Evolutionary conservation across 2,329 filamentous ascomycete genomes (phyloP).

Genomic region (Epichloe glyceriae): DNA sequence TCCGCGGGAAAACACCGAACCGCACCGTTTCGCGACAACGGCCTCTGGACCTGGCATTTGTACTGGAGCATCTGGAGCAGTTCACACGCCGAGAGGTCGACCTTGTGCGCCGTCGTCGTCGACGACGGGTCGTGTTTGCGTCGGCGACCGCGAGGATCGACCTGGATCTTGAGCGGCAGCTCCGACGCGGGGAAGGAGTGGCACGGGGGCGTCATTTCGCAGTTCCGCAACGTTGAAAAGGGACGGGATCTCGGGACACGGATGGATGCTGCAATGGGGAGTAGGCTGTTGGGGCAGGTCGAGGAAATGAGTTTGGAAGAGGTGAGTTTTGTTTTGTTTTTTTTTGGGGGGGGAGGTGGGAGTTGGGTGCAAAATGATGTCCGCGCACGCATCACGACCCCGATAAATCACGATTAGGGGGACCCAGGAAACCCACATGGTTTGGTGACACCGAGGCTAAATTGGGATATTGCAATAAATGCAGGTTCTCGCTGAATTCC

Average conservation of each 20-base stretch:
- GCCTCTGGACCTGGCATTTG: slow-evolving; percentile 40
- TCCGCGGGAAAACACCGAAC: slow-evolving; percentile 45
- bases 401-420: too few species aligned
- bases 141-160: slow-evolving; percentile 33
- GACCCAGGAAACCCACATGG: too few species aligned
- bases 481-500: slow-evolving; percentile 8
- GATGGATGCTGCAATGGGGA: slow-evolving; percentile 32
- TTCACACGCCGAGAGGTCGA: slow-evolving; percentile 43
- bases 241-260: neutral
- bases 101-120: slow-evolving; percentile 17
- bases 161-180: slow-evolving; percentile 36
- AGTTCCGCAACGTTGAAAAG: too few species aligned
- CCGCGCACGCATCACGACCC: too few species aligned
- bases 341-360: too few species aligned
- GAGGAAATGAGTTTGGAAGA: slow-evolving; percentile 46
- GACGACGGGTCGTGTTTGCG: slow-evolving; percentile 33
- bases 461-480: too few species aligned
- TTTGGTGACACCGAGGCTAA: too few species aligned
- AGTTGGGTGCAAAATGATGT: too few species aligned
- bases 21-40: slow-evolving; percentile 29
- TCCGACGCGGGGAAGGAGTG: slow-evolving; percentile 39
- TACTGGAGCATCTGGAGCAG: slow-evolving; percentile 48
- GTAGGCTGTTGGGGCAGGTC: slow-evolving; percentile 38
- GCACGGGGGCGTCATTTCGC: slow-evolving; percentile 44
- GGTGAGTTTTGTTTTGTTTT: slow-evolving; percentile 26